Percentiles rank a stretch among this genome's conserved stretches.
These are phyloP conservation scores for Penicillium sp. DNA, from an alignment of 2,329 filamentous ascomycete species.

Conservation along the genomic window DNA sequence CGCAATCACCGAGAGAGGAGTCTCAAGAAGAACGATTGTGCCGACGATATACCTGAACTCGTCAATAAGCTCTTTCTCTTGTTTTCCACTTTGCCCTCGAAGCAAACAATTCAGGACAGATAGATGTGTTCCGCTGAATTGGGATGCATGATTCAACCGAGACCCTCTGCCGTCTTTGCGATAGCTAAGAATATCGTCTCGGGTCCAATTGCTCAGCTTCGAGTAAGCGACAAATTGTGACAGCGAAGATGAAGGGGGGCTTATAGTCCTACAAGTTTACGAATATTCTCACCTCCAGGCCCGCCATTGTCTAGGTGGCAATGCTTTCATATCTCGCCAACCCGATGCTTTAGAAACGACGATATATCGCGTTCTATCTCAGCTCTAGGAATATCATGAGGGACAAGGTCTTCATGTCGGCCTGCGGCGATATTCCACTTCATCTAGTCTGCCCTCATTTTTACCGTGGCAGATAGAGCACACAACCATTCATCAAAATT, in stretches of 20 bases:
- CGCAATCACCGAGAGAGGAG: slow-evolving; percentile 12
- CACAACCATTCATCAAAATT: no score
- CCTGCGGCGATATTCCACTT: no score
- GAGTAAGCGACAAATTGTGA: slow-evolving; percentile 15
- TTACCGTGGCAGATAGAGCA: no score
- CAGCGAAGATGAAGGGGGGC: slow-evolving; percentile 20
- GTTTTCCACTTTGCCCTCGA: background rate
- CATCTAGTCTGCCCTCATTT: no score
- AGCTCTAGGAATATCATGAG: slow-evolving; percentile 20
- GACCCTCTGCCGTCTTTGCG: background rate
- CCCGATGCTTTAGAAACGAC: background rate
- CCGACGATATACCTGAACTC: slow-evolving; percentile 17
- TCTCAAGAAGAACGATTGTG: slow-evolving; percentile 12
- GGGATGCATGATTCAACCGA: background rate
- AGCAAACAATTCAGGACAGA: slow-evolving; percentile 14
- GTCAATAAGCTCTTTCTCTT: background rate
- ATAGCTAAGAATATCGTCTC: slow-evolving; percentile 11
- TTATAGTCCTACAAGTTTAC: slow-evolving; percentile 4
- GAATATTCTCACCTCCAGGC: slow-evolving; percentile 10
- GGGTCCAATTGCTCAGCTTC: slow-evolving; percentile 10
- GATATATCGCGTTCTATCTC: slow-evolving; percentile 25
- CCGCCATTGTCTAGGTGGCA: background rate
- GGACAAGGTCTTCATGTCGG: slow-evolving; percentile 22
- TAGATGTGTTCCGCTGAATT: slow-evolving; percentile 23
- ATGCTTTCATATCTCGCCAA: background rate